Conservation (phyloP, 208 protist genomes). For the Trypanosoma grayi region DNA sequence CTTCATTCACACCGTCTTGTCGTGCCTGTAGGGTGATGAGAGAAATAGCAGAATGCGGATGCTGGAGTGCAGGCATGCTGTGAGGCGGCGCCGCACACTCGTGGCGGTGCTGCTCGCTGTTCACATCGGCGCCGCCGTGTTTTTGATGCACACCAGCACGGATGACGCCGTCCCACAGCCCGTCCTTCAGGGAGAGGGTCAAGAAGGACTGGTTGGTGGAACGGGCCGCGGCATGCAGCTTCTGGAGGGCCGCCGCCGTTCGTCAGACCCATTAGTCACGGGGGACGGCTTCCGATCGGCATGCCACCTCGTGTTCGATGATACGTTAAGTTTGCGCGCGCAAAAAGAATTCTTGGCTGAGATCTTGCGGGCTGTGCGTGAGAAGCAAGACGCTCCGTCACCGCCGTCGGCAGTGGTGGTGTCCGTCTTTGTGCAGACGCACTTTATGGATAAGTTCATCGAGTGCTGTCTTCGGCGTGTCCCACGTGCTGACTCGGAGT, state of each 20-base stretch:
- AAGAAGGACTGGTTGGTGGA: background rate
- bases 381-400: background rate
- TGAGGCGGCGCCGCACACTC: no score
- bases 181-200: no score
- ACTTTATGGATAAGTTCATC: slow-evolving; percentile 23
- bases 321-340: background rate
- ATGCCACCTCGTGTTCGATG: slow-evolving; percentile 22
- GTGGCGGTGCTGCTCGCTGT: no score
- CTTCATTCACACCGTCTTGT: background rate
- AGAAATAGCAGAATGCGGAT: no score
- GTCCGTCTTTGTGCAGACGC: slow-evolving; percentile 25
- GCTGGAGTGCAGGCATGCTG: no score
- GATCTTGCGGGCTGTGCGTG: background rate
- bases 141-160: no score
- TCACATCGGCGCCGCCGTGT: no score
- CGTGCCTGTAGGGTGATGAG: no score
- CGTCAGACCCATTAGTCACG: slow-evolving; percentile 16
- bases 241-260: background rate
- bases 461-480: background rate
- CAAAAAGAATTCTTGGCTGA: background rate
- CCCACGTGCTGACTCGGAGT: background rate
- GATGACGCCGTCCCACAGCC: no score
- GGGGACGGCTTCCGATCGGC: slow-evolving; percentile 26
- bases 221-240: background rate
- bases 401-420: background rate